Evolutionary conservation across 495 filamentous ascomycete species (phyloP).

Genomic region (Penicillium nucicola): DNA sequence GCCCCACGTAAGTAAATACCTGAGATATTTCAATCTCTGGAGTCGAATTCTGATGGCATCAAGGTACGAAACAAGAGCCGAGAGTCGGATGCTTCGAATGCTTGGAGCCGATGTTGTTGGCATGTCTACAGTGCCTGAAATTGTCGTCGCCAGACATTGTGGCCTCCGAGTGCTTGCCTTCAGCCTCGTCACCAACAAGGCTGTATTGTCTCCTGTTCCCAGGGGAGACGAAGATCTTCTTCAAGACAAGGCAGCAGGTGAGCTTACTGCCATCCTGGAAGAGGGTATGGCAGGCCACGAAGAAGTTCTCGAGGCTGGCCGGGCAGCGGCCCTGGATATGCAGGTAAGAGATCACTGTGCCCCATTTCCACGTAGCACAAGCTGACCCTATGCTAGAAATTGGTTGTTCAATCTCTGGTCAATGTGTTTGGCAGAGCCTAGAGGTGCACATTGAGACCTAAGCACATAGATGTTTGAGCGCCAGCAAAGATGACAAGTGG

Average conservation of each 20-base stretch:
- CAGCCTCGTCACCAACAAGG: conserved; percentile 74
- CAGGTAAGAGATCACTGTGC: conserved; percentile 49
- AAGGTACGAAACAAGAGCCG: conserved; percentile 73
- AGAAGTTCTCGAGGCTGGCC: conserved; percentile 67
- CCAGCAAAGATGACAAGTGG: too few species aligned
- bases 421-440: conserved; percentile 21
- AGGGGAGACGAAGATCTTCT: conserved; percentile 55
- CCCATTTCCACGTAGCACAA: background rate
- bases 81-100: conserved; percentile 67
- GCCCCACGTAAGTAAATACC: conserved; percentile 55
- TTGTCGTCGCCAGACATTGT: conserved; percentile 69
- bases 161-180: conserved; percentile 68
- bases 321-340: conserved; percentile 61
- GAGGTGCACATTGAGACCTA: background rate
- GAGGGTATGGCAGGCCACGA: conserved; percentile 68
- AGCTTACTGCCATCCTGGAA: conserved; percentile 55
- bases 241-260: conserved; percentile 36
- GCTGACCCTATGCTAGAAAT: conserved; percentile 30
- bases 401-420: conserved; percentile 38
- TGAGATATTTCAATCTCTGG: background rate
- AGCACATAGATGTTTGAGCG: too few species aligned
- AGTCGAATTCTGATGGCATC: conserved; percentile 1
- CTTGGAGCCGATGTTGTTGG: conserved; percentile 72
- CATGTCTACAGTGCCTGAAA: conserved; percentile 78
- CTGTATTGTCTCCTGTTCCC: conserved; percentile 61